Conservation (phyloP, 1,284 basidiomycete genomes). For the Boletus mariae region DNA sequence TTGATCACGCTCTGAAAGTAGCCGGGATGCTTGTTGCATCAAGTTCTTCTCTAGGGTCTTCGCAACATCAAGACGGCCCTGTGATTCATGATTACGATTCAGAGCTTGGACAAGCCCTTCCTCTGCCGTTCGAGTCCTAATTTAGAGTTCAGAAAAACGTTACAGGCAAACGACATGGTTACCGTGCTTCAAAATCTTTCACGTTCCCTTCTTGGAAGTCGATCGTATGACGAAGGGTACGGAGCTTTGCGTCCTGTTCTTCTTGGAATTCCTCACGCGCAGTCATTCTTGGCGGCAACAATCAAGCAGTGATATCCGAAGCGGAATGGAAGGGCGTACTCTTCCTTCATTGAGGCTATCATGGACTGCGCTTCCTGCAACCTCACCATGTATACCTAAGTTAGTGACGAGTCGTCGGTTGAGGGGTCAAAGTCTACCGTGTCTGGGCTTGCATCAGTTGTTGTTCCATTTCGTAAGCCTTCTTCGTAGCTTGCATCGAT, state of each 20-base stretch:
- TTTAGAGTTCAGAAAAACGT: conserved; percentile 11
- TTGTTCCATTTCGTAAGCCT: conserved; percentile 29
- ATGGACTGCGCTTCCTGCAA: conserved; percentile 28
- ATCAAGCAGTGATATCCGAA: conserved; percentile 13
- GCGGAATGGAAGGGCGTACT: conserved; percentile 26
- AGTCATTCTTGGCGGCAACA: conserved; percentile 19
- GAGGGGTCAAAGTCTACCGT: conserved; percentile 14
- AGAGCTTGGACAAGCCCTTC: conserved; percentile 15
- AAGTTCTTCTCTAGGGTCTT: conserved; percentile 26
- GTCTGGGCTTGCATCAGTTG: conserved; percentile 21
- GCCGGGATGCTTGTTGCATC: conserved; percentile 27
- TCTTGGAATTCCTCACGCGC: conserved; percentile 20
- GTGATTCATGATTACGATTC: conserved; percentile 26
- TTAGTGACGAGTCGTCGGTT: conserved; percentile 13
- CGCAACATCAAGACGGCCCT: conserved; percentile 29
- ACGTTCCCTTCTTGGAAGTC: conserved; percentile 31
- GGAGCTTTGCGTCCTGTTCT: conserved; percentile 27
- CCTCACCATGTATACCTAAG: conserved; percentile 12
- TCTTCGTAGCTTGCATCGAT: conserved; percentile 20
- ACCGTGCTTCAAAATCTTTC: conserved; percentile 28
- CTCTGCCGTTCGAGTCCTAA: conserved; percentile 25
- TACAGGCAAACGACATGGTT: not conserved
- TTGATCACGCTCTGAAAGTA: conserved; percentile 28
- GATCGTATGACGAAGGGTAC: conserved; percentile 29
- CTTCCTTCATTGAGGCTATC: conserved; percentile 31